phyloP scores from a whole-genome alignment of 2,329 filamentous ascomycete genomes.

The Sporothrix luriei region DNA sequence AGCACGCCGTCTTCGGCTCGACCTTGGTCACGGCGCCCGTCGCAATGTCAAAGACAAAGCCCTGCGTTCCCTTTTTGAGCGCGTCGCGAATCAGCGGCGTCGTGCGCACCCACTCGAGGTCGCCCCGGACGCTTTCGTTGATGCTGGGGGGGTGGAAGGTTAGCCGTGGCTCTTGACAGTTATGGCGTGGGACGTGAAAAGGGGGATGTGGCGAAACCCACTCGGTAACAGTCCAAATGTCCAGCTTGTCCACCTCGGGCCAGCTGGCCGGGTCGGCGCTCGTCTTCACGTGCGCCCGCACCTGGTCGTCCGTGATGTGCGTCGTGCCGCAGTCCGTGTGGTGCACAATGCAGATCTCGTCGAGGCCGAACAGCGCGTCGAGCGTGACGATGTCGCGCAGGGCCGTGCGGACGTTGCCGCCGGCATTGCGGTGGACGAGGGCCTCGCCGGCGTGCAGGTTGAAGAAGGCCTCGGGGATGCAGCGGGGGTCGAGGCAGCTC shows the following conservation, averaged over 20 bases:
- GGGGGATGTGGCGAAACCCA: background rate
- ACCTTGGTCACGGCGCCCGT: constrained; percentile 20
- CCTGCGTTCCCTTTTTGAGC: constrained; percentile 15
- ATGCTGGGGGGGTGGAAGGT: background rate
- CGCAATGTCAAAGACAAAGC: constrained; percentile 21
- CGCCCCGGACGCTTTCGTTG: constrained; percentile 13
- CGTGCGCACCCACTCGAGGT: constrained; percentile 11
- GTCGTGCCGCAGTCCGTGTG: constrained; percentile 22
- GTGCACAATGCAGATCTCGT: constrained; percentile 21
- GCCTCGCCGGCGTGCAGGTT: background rate
- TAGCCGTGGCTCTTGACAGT: background rate
- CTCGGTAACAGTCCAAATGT: background rate
- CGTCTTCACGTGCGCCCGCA: background rate
- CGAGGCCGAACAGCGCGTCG: background rate
- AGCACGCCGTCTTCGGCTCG: constrained; percentile 1
- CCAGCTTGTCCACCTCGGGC: constrained; percentile 13
- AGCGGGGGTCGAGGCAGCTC: constrained; percentile 24
- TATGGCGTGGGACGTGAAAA: background rate
- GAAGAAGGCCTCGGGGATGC: constrained; percentile 10
- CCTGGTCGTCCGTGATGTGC: background rate
- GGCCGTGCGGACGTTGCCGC: constrained; percentile 12
- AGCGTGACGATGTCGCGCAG: background rate
- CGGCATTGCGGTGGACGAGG: constrained; percentile 19
- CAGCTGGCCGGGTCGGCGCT: background rate
- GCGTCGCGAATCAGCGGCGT: constrained; percentile 3